These are phyloP conservation scores for Helminthosporium solani DNA, from an alignment of 2,329 filamentous ascomycete species.

Conservation along the genomic window DNA sequence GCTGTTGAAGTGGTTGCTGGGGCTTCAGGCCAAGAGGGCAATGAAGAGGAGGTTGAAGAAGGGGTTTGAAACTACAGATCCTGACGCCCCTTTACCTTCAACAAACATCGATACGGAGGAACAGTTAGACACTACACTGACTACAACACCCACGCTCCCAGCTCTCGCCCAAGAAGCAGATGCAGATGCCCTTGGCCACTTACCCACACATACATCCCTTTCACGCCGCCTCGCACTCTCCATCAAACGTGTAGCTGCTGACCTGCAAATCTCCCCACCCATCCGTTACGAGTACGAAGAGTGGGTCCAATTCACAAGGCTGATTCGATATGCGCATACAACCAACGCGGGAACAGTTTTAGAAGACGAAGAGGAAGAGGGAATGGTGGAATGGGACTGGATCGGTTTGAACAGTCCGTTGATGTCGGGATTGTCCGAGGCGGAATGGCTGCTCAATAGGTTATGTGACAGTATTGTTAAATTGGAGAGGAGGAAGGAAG, in stretches of 20 bases:
- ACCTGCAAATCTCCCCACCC: conserved; percentile 59
- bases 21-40: conserved; percentile 38
- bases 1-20: conserved; percentile 39
- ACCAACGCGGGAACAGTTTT: conserved; percentile 14
- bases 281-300: conserved; percentile 77
- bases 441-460: conserved; percentile 67
- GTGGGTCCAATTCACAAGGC: conserved; percentile 79
- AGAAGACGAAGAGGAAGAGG: conserved; percentile 57
- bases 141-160: conserved; percentile 39
- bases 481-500: conserved; percentile 29
- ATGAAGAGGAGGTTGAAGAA: conserved; percentile 45
- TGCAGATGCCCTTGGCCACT: conserved; percentile 42
- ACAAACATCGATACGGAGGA: conserved; percentile 12
- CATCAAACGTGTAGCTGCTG: conserved; percentile 65
- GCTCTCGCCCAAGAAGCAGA: conserved; percentile 44
- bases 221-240: conserved; percentile 65
- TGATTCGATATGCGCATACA: conserved; percentile 55
- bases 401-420: conserved; percentile 68
- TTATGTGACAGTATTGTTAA: conserved; percentile 63
- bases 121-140: conserved; percentile 7
- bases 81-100: no score
- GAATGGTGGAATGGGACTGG: conserved; percentile 70
- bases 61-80: conserved; percentile 49
- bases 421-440: conserved; percentile 62
- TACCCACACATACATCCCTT: conserved; percentile 55